Conservation (phyloP, 2,329 filamentous ascomycete species). For the Arthrinium puccinioides region DNA sequence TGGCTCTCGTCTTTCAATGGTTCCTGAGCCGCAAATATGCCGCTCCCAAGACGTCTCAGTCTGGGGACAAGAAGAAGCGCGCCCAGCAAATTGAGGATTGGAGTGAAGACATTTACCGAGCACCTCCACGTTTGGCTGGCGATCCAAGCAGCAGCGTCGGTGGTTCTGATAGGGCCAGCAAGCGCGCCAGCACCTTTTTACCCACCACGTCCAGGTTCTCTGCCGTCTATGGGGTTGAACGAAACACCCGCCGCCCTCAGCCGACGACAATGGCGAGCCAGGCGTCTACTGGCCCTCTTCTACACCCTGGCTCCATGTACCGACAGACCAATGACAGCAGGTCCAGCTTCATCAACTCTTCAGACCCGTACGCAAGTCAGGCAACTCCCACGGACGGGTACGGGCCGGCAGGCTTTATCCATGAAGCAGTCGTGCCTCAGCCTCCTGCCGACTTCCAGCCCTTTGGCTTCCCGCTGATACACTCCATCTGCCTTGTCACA, state of each 20-base stretch:
- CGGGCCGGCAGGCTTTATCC: slow-evolving; percentile 89
- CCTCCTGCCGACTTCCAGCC: slow-evolving; percentile 96
- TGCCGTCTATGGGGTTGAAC: slow-evolving; percentile 75
- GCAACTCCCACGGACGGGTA: slow-evolving; percentile 58
- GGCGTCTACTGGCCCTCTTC: slow-evolving; percentile 62
- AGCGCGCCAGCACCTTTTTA: slow-evolving; percentile 76
- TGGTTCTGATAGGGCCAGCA: slow-evolving; percentile 63
- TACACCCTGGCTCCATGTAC: slow-evolving; percentile 68
- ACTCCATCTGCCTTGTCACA: slow-evolving; percentile 90
- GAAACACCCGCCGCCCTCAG: slow-evolving; percentile 38
- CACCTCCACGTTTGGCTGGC: slow-evolving; percentile 72
- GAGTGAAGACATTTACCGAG: slow-evolving; percentile 94
- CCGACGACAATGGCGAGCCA: slow-evolving; percentile 97
- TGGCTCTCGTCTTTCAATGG: slow-evolving; percentile 93
- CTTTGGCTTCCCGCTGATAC: slow-evolving; percentile 89
- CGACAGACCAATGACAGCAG: slow-evolving; percentile 56
- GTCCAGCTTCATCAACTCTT: slow-evolving; percentile 56
- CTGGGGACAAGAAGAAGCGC: slow-evolving; percentile 72
- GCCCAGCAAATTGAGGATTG: slow-evolving; percentile 95
- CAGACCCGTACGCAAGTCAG: slow-evolving; percentile 46
- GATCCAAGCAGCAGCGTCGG: slow-evolving; percentile 61
- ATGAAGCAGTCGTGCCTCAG: slow-evolving; percentile 91
- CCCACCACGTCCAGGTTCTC: slow-evolving; percentile 94
- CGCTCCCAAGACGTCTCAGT: slow-evolving; percentile 77
- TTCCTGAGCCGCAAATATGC: slow-evolving; percentile 84